Percentiles rank a stretch among this genome's conserved stretches.
phyloP scores from a whole-genome alignment of 2,329 filamentous ascomycete species.

The Calonectria pteridis region DNA sequence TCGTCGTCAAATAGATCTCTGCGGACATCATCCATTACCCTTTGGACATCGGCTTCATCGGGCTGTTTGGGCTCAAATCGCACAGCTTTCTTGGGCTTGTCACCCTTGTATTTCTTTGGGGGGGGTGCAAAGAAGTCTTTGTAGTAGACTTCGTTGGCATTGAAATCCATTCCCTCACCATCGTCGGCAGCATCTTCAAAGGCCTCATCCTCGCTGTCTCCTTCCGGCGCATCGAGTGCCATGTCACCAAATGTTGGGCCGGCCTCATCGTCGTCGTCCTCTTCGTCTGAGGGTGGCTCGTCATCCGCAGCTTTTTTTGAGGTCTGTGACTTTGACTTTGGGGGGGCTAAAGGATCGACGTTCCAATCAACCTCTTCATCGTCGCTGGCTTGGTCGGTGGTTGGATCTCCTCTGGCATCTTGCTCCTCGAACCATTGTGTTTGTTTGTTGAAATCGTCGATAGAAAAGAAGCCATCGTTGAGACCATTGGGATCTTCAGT shows the following conservation, averaged over 20 bases:
- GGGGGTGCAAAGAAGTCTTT: conserved; percentile 95
- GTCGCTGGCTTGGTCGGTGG: conserved; percentile 80
- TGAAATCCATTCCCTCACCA: conserved; percentile 71
- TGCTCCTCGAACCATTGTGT: conserved; percentile 90
- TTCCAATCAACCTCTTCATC: conserved; percentile 93
- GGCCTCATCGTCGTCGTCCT: conserved; percentile 77
- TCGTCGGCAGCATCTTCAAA: conserved; percentile 65
- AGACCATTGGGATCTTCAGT: conserved; percentile 80
- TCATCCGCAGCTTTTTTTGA: conserved; percentile 50
- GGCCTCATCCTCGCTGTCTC: conserved; percentile 74
- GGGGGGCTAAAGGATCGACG: conserved; percentile 73
- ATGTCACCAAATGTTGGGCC: conserved; percentile 88
- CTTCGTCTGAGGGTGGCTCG: conserved; percentile 44
- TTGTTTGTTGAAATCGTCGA: conserved; percentile 96
- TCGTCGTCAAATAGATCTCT: conserved; percentile 90
- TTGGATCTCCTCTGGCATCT: conserved; percentile 81
- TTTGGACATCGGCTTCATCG: conserved; percentile 77
- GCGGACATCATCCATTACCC: conserved; percentile 87
- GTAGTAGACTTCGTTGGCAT: conserved; percentile 92
- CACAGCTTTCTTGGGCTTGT: conserved; percentile 58
- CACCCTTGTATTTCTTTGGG: conserved; percentile 73
- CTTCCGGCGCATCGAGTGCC: conserved; percentile 79
- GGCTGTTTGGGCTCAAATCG: conserved; percentile 58
- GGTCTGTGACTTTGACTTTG: conserved; percentile 46
- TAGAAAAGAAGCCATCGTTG: conserved; percentile 98